Base-by-base conservation (phyloP, 2,329 filamentous ascomycete species). In the Microdochium bolleyi region DNA sequence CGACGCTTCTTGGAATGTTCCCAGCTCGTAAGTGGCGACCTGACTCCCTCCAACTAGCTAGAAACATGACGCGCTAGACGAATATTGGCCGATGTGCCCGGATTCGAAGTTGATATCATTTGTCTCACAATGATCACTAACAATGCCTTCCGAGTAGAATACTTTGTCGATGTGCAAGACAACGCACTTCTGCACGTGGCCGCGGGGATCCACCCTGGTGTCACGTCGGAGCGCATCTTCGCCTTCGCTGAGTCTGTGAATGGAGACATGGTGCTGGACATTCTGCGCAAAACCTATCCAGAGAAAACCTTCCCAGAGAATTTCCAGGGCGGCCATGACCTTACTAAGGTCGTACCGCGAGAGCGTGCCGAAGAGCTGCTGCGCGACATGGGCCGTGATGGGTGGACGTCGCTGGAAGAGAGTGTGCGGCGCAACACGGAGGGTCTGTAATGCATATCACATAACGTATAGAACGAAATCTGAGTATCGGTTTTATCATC, bases 191-290 rank as follows among this genome's bases (percentile, higher is more conserved):
- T 84, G 0, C 79, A 83, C 41, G 67, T 83, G 2, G 73, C 76
- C 2, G 80, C 74, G 0, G 64, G 78, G 8, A 66, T 80, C 0
- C 66, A 78, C 22, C 66, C 69, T 0, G 65, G 69, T 0, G 70
- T 82, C 0, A 55, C 64, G 2, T 69, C 70, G 0, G 73, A 83
- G 58, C 73, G 82, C 1, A 61, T 85, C 9, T 80, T 83, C 58
- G 80, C 67, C 1, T 80, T 77, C 51, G 77, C 74, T 0, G 65
- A 69, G 1, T 70, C 70, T 0, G 76, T 70, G 53, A 77, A 67
- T 48, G 77, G 71, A 63, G 75, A 77, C 21, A 59, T 70, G 2
- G 57, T 79, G 0, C 30, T 71, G 3, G 61, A 53, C 0, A 60
- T 64, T 0, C 38, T 70, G 0, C 58, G 56, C 32, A 49, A 32